Evolutionary conservation across 371 early-diverging fungal genomes (phyloP).

Genomic region (Zopfochytrium polystomum): DNA sequence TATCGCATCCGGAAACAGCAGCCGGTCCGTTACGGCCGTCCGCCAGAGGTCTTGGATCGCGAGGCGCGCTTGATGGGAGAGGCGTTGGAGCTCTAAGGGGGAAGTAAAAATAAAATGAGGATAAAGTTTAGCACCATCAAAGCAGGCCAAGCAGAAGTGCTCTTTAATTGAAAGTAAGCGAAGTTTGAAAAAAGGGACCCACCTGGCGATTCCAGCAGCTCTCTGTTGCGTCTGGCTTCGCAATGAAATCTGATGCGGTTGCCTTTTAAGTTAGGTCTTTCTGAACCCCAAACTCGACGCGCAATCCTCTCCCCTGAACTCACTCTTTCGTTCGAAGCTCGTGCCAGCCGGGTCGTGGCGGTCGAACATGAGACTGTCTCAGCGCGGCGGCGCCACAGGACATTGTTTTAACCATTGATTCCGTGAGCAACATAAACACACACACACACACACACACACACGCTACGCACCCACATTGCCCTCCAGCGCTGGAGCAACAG

Average conservation of each 20-base stretch:
- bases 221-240: slow-evolving; percentile 19
- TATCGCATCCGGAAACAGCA: no score
- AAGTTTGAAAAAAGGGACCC: neutral
- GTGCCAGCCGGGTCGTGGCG: slow-evolving; percentile 26
- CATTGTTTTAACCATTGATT: neutral
- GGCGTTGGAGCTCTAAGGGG: slow-evolving; percentile 15
- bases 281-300: neutral
- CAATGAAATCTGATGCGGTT: slow-evolving; percentile 12
- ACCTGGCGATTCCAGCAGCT: slow-evolving; percentile 20
- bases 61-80: slow-evolving; percentile 25
- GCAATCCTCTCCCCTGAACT: no score
- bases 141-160: no score
- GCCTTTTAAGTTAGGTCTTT: neutral
- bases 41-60: slow-evolving; percentile 30
- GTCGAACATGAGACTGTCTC: no score
- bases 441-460: no score
- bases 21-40: slow-evolving; percentile 19
- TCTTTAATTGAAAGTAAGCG: no score
- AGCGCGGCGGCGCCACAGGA: slow-evolving; percentile 1
- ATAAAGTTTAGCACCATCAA: no score
- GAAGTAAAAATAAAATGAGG: no score
- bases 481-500: slow-evolving; percentile 19
- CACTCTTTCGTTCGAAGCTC: slow-evolving; percentile 13
- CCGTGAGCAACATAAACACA: no score
- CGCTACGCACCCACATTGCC: slow-evolving; percentile 20